Conservation (phyloP, 1,139 yeast species). For the Arxiozyma bovina region DNA sequence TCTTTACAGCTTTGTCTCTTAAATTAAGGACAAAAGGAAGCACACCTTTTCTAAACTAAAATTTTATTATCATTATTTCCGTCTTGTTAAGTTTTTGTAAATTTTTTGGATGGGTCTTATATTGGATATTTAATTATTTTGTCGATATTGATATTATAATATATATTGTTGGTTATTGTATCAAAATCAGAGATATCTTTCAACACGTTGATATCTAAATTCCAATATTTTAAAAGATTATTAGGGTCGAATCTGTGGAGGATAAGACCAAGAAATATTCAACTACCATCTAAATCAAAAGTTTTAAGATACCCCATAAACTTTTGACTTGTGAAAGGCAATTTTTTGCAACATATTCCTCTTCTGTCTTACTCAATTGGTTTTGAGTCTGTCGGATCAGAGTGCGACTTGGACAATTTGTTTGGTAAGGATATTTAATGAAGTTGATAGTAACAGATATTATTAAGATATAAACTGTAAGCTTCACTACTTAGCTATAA, state of each 20-base stretch:
- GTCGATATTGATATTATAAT: slow-evolving; percentile 9
- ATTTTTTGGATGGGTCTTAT: background rate
- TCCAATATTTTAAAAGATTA: slow-evolving; percentile 37
- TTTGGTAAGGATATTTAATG: slow-evolving; percentile 31
- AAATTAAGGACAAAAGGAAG: slow-evolving; percentile 6
- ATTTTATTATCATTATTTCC: background rate
- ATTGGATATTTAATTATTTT: background rate
- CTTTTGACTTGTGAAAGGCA: slow-evolving; percentile 30
- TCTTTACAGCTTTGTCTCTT: background rate
- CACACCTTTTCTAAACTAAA: slow-evolving; percentile 16
- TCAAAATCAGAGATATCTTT: slow-evolving; percentile 45
- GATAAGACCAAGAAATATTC: slow-evolving; percentile 48
- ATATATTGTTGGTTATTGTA: slow-evolving; percentile 28
- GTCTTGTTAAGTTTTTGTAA: background rate
- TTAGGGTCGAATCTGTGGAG: slow-evolving; percentile 38
- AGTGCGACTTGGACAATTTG: slow-evolving; percentile 36
- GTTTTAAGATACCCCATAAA: slow-evolving; percentile 32
- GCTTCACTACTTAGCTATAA: background rate
- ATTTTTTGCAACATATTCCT: slow-evolving; percentile 34
- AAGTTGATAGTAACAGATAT: background rate
- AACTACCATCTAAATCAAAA: slow-evolving; percentile 59
- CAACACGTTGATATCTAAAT: slow-evolving; percentile 41
- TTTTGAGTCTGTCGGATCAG: slow-evolving; percentile 30
- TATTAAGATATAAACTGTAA: background rate
- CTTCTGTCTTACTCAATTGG: slow-evolving; percentile 30